These are phyloP conservation scores for Otatea glauca DNA, from an alignment of 176 grass and related monocot species.

Conservation along the genomic window DNA sequence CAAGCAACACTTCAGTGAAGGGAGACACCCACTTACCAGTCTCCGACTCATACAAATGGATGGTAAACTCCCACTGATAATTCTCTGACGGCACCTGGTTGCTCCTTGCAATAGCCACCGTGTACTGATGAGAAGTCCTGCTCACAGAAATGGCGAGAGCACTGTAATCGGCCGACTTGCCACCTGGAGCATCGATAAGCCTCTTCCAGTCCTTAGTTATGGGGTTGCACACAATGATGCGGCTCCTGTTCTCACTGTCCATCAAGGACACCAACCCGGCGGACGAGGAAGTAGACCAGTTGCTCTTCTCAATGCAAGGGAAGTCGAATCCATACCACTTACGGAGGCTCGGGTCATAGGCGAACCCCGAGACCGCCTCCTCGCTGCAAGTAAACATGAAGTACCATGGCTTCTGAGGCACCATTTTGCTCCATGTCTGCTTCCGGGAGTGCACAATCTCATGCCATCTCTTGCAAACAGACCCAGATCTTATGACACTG, in stretches of 20 bases:
- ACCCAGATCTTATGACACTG: conserved; percentile 74
- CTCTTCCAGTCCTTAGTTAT: conserved; percentile 73
- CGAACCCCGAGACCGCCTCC: conserved; percentile 61
- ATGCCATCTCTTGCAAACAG: conserved; percentile 83
- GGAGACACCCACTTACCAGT: conserved; percentile 57
- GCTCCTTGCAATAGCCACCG: conserved; percentile 69
- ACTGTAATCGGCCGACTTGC: conserved; percentile 70
- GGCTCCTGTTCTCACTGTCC: conserved; percentile 74
- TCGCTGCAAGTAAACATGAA: conserved; percentile 90
- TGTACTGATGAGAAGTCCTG: conserved; percentile 62
- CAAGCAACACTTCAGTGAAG: conserved; percentile 60
- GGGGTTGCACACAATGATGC: conserved; percentile 79
- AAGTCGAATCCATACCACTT: conserved; percentile 89
- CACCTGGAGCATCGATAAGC: conserved; percentile 59
- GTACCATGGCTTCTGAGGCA: conserved; percentile 91
- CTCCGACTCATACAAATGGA: conserved; percentile 69
- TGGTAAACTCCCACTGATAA: conserved; percentile 74
- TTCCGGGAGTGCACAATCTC: conserved; percentile 59
- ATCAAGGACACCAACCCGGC: conserved; percentile 78
- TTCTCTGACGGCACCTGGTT: conserved; percentile 63
- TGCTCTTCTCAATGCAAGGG: conserved; percentile 89
- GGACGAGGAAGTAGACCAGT: conserved; percentile 79
- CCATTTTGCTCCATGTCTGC: conserved; percentile 54
- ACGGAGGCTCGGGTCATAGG: conserved; percentile 61
- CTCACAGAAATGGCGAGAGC: conserved; percentile 67